These are phyloP conservation scores for Huntiella moniliformis DNA, from an alignment of 2,329 filamentous ascomycete genomes.

Conservation along the genomic window DNA sequence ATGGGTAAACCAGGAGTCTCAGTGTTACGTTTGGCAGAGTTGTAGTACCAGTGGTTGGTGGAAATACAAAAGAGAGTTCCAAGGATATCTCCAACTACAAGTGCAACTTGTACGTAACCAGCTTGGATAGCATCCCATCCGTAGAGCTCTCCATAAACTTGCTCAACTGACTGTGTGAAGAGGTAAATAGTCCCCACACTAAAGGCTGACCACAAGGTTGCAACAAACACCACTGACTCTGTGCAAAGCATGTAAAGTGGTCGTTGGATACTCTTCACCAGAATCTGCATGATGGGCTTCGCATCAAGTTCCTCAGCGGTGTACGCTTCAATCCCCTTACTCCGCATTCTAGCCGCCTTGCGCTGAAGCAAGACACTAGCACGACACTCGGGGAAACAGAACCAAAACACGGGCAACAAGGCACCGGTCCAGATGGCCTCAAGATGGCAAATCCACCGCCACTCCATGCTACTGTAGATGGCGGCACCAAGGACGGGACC, in stretches of 20 bases:
- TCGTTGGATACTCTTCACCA: constrained; percentile 8
- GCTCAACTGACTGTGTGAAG: constrained; percentile 15
- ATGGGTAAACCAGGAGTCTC: constrained; percentile 19
- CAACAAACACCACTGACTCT: constrained; percentile 28
- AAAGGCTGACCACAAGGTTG: constrained; percentile 25
- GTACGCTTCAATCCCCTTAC: constrained; percentile 4
- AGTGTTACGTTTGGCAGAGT: constrained; percentile 20
- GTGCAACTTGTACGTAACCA: constrained; percentile 10
- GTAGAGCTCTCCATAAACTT: constrained; percentile 14
- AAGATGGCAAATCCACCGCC: constrained; percentile 20
- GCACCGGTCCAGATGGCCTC: constrained; percentile 25
- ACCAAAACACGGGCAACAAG: constrained; percentile 20
- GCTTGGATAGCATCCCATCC: constrained; percentile 12
- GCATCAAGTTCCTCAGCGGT: constrained; percentile 8
- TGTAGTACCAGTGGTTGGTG: constrained; percentile 21
- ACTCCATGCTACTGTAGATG: constrained; percentile 16
- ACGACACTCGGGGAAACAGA: constrained; percentile 10
- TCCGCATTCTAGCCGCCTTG: constrained; percentile 8
- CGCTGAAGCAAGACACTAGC: constrained; percentile 2
- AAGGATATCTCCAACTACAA: constrained; percentile 10
- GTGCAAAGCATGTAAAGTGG: constrained; percentile 17
- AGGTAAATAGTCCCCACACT: constrained; percentile 15
- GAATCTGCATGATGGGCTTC: constrained; percentile 4
- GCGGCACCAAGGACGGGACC: constrained; percentile 18
- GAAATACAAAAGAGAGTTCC: constrained; percentile 12